Evolutionary conservation across 164 flowering plant genomes (phyloP).

Genomic region (Magnolia changhungtana): DNA sequence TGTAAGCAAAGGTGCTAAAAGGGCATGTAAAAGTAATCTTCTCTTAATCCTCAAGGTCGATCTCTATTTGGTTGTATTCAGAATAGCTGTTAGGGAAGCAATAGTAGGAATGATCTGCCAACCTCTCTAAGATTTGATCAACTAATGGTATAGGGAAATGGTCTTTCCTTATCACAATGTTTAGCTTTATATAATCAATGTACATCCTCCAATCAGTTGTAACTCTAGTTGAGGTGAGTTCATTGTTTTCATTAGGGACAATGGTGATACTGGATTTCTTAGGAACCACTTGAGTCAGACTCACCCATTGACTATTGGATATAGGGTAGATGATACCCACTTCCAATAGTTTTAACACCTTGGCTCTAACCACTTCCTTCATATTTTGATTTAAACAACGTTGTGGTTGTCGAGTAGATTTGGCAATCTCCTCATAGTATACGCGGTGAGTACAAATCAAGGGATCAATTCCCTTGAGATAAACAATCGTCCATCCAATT

Average conservation of each 20-base stretch:
- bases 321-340: not conserved
- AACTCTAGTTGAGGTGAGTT: not conserved
- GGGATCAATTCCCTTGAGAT: not conserved
- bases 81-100: not conserved
- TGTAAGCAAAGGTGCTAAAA: not conserved
- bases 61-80: not conserved
- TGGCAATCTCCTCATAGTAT: not conserved
- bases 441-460: not conserved
- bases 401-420: not conserved
- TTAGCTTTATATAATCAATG: not conserved
- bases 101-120: not conserved
- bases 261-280: not conserved
- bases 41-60: not conserved
- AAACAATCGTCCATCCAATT: not conserved
- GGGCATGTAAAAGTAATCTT: not conserved
- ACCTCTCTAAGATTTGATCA: not conserved
- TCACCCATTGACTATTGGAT: not conserved
- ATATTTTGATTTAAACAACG: not conserved
- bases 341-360: not conserved
- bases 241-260: not conserved
- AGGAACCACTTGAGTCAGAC: not conserved
- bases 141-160: not conserved
- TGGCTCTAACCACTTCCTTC: not conserved
- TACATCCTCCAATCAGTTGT: not conserved
- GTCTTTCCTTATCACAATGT: not conserved